phyloP scores from a whole-genome alignment of 2,329 filamentous ascomycete genomes.

The Calonectria fujianensis region DNA sequence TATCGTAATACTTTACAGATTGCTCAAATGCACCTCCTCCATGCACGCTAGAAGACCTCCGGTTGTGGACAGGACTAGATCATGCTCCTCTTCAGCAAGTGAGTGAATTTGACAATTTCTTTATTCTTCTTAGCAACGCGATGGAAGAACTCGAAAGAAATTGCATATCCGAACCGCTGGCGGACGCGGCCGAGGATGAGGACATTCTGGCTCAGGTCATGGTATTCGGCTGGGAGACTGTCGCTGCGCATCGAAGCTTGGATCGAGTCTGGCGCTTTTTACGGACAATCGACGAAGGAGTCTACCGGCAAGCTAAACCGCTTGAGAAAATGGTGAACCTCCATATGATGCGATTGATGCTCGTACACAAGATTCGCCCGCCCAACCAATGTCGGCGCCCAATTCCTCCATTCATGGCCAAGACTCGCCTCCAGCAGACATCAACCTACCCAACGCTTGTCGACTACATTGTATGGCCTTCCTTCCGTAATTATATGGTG shows the following conservation, averaged over 20 bases:
- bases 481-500: neutral
- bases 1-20: neutral
- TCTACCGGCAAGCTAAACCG: neutral
- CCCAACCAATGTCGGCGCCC: neutral
- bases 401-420: neutral
- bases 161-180: neutral
- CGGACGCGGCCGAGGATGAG: neutral
- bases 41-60: neutral
- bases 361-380: neutral
- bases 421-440: neutral
- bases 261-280: neutral
- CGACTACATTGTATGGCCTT: neutral
- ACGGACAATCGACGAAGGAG: neutral
- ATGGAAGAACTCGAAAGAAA: neutral
- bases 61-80: neutral
- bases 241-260: neutral
- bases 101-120: neutral
- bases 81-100: neutral
- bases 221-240: neutral
- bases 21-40: neutral
- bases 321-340: neutral
- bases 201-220: neutral
- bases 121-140: neutral
- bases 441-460: neutral
- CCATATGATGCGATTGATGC: neutral